Evolutionary conservation across 768 basidiomycete species (phyloP).

Genomic region (Mycena sanguinolenta): DNA sequence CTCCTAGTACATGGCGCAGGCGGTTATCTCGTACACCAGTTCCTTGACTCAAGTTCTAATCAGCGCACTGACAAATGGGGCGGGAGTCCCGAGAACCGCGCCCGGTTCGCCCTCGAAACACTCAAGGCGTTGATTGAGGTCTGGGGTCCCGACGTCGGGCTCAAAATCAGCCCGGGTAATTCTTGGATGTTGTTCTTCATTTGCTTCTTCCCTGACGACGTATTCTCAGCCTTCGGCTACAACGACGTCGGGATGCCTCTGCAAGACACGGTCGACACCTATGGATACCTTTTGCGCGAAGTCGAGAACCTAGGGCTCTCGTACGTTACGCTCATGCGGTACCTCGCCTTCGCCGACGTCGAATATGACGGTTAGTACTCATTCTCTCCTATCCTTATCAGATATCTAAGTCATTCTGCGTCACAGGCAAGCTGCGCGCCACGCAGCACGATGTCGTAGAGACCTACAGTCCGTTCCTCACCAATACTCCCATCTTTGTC

Average conservation of each 20-base stretch:
- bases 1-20: not conserved
- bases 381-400: not conserved
- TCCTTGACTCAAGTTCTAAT: not conserved
- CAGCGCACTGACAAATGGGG: not conserved
- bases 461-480: not conserved
- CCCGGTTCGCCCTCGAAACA: not conserved
- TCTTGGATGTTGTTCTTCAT: too few species aligned
- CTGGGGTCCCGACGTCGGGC: not conserved
- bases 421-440: not conserved
- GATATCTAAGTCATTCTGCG: not conserved
- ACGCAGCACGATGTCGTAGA: conserved; percentile 6
- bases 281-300: conserved; percentile 1
- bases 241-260: conserved; percentile 4
- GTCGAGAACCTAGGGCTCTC: not conserved
- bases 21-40: not conserved
- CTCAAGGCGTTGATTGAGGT: not conserved
- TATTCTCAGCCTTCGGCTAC: not conserved
- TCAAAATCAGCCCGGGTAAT: not conserved
- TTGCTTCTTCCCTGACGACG: not conserved
- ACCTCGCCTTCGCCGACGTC: not conserved
- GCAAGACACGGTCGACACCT: conserved; percentile 6
- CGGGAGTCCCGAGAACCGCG: conserved; percentile 1
- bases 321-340: not conserved
- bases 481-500: not conserved
- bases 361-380: not conserved